A percentile compares a stretch with the other conserved stretches of the same genome.
phyloP scores from a whole-genome alignment of 176 grass and related monocot species.

The Cenchrus fungigraminus region DNA sequence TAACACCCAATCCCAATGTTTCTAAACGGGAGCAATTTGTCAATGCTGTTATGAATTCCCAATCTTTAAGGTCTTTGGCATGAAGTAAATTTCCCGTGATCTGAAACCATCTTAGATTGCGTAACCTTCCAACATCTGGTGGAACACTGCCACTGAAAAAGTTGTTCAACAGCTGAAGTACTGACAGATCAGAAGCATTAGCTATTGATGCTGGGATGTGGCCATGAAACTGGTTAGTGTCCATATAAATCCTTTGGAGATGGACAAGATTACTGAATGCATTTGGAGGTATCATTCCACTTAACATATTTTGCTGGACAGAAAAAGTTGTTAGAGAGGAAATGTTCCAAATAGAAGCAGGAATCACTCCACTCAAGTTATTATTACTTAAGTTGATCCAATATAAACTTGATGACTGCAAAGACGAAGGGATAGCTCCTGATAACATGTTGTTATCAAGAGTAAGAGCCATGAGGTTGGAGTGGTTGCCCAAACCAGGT shows the following conservation, averaged over 20 bases:
- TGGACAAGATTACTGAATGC: constrained; percentile 3
- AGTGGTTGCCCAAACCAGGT: background rate
- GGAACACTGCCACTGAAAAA: constrained; percentile 18
- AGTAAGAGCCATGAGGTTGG: background rate
- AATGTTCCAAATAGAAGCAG: constrained; percentile 38
- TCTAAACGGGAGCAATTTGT: constrained; percentile 39
- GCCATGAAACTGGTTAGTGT: background rate
- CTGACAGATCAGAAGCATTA: background rate
- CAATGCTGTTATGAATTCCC: constrained; percentile 39
- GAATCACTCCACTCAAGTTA: constrained; percentile 35
- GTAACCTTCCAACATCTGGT: background rate
- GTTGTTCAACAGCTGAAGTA: background rate
- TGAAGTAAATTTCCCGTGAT: background rate
- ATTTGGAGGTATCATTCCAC: background rate
- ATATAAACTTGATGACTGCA: constrained; percentile 14
- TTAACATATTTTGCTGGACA: background rate
- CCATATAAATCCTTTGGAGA: background rate
- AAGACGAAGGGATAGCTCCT: constrained; percentile 32
- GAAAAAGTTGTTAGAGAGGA: background rate
- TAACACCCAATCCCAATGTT: background rate
- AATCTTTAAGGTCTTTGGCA: constrained; percentile 7
- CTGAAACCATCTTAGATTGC: background rate
- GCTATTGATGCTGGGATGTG: background rate
- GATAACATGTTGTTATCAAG: background rate
- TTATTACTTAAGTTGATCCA: background rate